Evolutionary conservation across 441 rosid species (phyloP).

Genomic region (Mallotus japonicus): DNA sequence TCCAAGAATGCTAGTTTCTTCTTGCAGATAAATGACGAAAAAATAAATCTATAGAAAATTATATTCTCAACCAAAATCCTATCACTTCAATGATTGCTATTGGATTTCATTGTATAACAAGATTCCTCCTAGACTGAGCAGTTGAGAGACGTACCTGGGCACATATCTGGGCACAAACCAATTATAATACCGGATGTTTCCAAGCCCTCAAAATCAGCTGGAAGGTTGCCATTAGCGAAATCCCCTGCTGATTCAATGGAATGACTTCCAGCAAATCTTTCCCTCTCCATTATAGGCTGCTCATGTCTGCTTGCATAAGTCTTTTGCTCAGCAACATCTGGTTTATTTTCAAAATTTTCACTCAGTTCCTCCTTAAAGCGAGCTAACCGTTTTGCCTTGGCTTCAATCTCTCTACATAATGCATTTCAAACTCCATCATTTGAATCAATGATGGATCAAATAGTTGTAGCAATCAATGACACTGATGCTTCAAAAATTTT

Average conservation of each 20-base stretch:
- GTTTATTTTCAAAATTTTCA: constrained; percentile 39
- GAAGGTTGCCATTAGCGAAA: constrained; percentile 37
- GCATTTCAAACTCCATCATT: constrained; percentile 17
- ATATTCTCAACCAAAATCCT: background rate
- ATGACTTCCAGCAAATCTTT: constrained; percentile 28
- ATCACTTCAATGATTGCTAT: constrained; percentile 20
- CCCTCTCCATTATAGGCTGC: constrained; percentile 38
- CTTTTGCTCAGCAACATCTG: constrained; percentile 44
- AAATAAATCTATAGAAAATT: constrained; percentile 7
- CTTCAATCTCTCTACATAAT: constrained; percentile 74
- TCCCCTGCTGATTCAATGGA: constrained; percentile 45
- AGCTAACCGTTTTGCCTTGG: constrained; percentile 90
- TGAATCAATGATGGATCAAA: constrained; percentile 12
- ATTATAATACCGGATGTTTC: constrained; percentile 60
- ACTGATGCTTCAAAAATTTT: constrained; percentile 25
- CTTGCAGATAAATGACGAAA: constrained; percentile 19
- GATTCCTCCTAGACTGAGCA: constrained; percentile 27
- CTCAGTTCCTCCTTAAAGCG: constrained; percentile 82
- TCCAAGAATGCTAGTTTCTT: constrained; percentile 17
- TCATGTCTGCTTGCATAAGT: constrained; percentile 39
- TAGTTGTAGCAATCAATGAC: background rate
- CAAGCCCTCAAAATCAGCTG: constrained; percentile 54
- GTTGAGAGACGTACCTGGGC: constrained; percentile 71
- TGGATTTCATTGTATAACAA: constrained; percentile 16
- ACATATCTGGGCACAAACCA: constrained; percentile 97